phyloP scores from a whole-genome alignment of 495 filamentous ascomycete genomes.

The Lineolata rhizophorae region DNA sequence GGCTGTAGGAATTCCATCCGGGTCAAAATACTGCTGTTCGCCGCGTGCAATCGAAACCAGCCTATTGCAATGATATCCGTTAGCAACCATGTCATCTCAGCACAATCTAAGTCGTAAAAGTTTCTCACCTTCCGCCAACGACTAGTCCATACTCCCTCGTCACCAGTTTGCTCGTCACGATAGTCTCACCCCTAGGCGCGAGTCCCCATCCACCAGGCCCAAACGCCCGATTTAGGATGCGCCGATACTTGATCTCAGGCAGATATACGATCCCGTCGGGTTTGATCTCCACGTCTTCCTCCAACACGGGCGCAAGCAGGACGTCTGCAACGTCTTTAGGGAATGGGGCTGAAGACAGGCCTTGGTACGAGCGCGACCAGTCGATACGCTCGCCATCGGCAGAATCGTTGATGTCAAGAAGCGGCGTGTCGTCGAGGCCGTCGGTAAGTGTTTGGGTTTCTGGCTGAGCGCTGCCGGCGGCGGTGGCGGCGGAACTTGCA shows the following conservation, averaged over 20 bases:
- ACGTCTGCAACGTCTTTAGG: constrained; percentile 49
- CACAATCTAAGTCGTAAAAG: neutral
- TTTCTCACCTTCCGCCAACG: constrained; percentile 61
- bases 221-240: constrained; percentile 80
- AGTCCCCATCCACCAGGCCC: constrained; percentile 92
- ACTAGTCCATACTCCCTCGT: constrained; percentile 91
- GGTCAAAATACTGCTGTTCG: constrained; percentile 85
- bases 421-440: no score
- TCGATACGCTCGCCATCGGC: no score
- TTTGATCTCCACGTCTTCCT: constrained; percentile 83
- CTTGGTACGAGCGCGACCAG: constrained; percentile 87
- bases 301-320: constrained; percentile 40
- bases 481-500: no score
- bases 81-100: neutral
- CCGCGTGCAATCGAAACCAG: constrained; percentile 83
- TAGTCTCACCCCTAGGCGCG: constrained; percentile 73
- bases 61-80: constrained; percentile 22
- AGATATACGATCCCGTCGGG: constrained; percentile 90
- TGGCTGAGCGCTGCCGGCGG: no score
- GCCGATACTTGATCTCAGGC: constrained; percentile 93
- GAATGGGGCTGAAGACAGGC: constrained; percentile 57
- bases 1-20: constrained; percentile 86
- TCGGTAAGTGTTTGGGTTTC: no score
- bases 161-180: constrained; percentile 68
- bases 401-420: no score